Percentiles rank a stretch among this genome's conserved stretches.
phyloP scores from a whole-genome alignment of 2,329 filamentous ascomycete genomes.

The Proliferodiscus dingleyae region DNA sequence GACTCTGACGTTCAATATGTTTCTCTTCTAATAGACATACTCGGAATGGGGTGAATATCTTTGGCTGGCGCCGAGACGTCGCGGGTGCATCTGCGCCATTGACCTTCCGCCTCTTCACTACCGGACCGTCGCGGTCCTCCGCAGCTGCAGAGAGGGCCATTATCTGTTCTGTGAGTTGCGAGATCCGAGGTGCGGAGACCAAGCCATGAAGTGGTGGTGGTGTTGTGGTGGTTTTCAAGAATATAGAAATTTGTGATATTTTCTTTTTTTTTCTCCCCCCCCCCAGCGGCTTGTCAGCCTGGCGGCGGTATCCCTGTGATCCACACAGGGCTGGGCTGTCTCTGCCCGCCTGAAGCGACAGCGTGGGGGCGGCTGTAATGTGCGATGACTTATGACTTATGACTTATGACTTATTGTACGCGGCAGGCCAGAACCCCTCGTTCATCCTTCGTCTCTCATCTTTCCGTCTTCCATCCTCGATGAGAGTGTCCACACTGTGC shows the following conservation, averaged over 20 bases:
- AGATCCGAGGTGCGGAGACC: background rate
- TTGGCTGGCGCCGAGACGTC: slow-evolving; percentile 52
- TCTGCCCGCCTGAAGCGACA: no score
- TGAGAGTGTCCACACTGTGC: no score
- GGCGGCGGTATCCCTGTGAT: no score
- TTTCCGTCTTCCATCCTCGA: no score
- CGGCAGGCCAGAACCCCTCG: background rate
- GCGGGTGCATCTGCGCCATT: slow-evolving; percentile 37
- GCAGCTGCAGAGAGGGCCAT: slow-evolving; percentile 41
- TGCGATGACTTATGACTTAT: no score
- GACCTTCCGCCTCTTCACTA: slow-evolving; percentile 74
- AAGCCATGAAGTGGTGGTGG: background rate
- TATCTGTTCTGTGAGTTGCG: slow-evolving; percentile 9
- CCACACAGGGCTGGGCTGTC: no score
- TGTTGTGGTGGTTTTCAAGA: background rate
- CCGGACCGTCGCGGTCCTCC: slow-evolving; percentile 51
- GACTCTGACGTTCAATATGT: no score
- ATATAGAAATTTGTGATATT: no score
- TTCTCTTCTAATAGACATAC: slow-evolving; percentile 46
- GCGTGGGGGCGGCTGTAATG: no score
- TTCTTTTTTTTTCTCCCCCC: no score
- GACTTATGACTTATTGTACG: no score
- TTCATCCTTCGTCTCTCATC: background rate
- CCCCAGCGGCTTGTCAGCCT: no score
- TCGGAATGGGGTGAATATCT: slow-evolving; percentile 89